Evolutionary conservation across 768 basidiomycete species (phyloP).

Genomic region (Mycena leptocephala): DNA sequence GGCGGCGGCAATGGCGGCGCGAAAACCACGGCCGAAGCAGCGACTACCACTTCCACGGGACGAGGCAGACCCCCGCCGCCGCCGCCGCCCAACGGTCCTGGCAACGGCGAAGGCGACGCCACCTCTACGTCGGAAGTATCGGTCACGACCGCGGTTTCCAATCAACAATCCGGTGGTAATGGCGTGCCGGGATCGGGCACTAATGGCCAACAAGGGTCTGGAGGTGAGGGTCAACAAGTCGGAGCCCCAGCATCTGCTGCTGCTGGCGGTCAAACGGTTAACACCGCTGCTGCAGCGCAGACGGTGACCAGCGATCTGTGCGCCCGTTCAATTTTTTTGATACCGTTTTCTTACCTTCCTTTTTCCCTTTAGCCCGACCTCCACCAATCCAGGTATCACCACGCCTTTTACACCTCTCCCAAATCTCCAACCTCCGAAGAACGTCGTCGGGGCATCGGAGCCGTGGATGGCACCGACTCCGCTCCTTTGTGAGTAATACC

Average conservation of each 20-base stretch:
- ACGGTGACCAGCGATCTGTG: background rate
- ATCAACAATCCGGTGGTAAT: background rate
- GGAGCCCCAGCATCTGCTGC: background rate
- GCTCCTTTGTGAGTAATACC: background rate
- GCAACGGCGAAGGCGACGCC: background rate
- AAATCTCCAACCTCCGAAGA: background rate
- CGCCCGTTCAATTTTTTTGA: background rate
- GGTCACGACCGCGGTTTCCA: conserved; percentile 1
- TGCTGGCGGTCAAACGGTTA: background rate
- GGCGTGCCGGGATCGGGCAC: background rate
- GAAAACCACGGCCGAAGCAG: background rate
- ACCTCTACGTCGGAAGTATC: background rate
- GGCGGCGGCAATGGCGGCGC: background rate
- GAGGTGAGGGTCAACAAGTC: background rate
- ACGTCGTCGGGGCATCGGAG: background rate
- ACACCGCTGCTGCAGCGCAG: background rate
- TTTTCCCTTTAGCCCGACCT: background rate
- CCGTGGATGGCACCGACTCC: too few relatives aligned
- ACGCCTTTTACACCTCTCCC: background rate
- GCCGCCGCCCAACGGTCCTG: background rate
- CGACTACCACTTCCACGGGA: too few relatives aligned
- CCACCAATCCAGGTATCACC: too few relatives aligned
- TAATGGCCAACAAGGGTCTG: background rate
- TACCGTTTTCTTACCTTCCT: background rate
- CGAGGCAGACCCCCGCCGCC: too few relatives aligned